phyloP scores from a whole-genome alignment of 2,329 filamentous ascomycete genomes.

The Lachnellula cervina region DNA sequence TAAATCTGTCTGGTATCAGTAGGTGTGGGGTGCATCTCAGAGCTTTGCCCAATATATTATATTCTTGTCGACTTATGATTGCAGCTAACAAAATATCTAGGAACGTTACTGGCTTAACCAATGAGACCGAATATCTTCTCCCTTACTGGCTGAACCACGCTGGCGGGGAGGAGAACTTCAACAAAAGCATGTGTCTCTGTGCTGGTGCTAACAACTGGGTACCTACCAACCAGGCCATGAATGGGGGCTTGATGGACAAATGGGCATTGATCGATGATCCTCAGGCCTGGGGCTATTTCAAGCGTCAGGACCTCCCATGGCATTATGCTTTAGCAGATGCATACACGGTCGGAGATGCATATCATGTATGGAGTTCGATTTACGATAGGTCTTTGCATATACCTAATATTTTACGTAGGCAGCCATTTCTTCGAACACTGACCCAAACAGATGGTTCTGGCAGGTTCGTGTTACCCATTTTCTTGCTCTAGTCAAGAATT shows the following conservation, averaged over 20 bases:
- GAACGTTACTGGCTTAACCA: conserved; percentile 24
- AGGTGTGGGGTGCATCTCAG: neutral
- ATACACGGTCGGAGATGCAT: conserved; percentile 50
- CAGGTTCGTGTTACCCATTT: conserved; percentile 15
- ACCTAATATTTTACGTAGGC: conserved; percentile 28
- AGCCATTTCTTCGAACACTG: conserved; percentile 39
- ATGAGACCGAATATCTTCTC: conserved; percentile 39
- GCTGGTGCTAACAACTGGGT: conserved; percentile 47
- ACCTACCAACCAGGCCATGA: conserved; percentile 46
- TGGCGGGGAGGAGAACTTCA: conserved; percentile 42
- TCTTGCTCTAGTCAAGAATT: too few relatives aligned
- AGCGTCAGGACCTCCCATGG: conserved; percentile 44
- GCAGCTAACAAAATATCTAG: neutral
- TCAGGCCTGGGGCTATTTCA: conserved; percentile 47
- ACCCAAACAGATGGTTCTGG: conserved; percentile 40
- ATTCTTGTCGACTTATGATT: neutral
- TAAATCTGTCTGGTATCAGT: conserved; percentile 8
- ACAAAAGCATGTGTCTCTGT: conserved; percentile 45
- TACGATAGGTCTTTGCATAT: neutral
- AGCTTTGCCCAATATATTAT: neutral
- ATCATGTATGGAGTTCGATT: conserved; percentile 34
- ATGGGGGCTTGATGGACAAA: conserved; percentile 44
- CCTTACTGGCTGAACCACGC: conserved; percentile 51
- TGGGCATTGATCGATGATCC: conserved; percentile 50
- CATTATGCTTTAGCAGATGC: conserved; percentile 50